These are phyloP conservation scores for Colletotrichum spinosum DNA, from an alignment of 2,329 filamentous ascomycete genomes.

Conservation along the genomic window DNA sequence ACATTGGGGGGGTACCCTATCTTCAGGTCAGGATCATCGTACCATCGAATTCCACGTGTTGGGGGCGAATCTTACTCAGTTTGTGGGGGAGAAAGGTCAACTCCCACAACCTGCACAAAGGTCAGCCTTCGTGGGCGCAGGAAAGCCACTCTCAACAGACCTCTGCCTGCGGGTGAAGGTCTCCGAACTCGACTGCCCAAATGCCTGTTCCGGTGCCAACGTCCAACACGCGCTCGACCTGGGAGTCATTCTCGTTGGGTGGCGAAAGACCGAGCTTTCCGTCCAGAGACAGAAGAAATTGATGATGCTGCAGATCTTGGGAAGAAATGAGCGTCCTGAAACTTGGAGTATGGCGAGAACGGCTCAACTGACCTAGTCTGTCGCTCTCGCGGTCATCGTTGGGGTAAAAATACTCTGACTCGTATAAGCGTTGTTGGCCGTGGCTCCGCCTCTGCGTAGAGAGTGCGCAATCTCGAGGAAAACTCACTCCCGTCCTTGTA, in stretches of 20 bases:
- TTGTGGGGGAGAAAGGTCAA: neutral
- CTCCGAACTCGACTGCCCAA: neutral
- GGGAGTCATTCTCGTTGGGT: neutral
- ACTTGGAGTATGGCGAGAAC: neutral
- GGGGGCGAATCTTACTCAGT: neutral
- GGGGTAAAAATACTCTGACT: neutral
- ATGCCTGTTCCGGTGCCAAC: neutral
- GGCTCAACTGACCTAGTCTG: neutral
- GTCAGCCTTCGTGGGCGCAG: neutral
- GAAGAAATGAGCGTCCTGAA: neutral
- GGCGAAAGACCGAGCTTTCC: neutral
- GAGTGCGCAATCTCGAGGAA: neutral
- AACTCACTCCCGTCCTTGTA: conserved; percentile 43
- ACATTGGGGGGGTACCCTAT: conserved; percentile 55
- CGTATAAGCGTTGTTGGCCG: neutral
- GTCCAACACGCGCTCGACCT: neutral
- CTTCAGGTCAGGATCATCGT: neutral
- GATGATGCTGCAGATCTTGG: conserved; percentile 5
- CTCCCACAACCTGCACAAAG: neutral
- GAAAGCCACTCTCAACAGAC: neutral
- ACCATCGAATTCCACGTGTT: conserved; percentile 40
- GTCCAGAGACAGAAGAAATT: neutral
- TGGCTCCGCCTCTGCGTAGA: neutral
- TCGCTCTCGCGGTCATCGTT: neutral
- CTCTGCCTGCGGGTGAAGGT: neutral